Conservation (phyloP, 306 rosid genomes). For the Arachis stenosperma region DNA sequence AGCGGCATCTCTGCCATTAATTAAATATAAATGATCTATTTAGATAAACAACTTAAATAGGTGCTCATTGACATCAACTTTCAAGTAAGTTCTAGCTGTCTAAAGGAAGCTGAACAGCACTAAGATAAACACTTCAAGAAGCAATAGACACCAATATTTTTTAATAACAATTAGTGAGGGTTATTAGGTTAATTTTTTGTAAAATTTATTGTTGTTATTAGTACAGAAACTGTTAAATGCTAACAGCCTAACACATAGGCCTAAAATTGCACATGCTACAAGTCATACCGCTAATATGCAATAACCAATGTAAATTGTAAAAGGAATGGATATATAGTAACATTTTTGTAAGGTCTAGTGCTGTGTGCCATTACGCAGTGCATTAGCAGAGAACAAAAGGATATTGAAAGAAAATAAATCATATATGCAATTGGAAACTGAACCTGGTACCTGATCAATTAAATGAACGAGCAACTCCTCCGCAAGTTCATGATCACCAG, state of each 20-base stretch:
- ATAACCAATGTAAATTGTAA: neutral
- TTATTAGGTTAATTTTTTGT: neutral
- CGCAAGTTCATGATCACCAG: slow-evolving; percentile 98
- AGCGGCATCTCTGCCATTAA: too few relatives aligned
- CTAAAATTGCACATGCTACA: slow-evolving; percentile 24
- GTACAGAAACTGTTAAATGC: too few relatives aligned
- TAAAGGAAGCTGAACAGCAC: neutral
- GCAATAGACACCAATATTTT: neutral
- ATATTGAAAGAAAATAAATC: slow-evolving; percentile 31
- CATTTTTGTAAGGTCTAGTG: neutral
- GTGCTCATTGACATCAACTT: too few relatives aligned
- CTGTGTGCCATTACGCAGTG: slow-evolving; percentile 6
- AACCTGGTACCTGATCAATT: slow-evolving; percentile 79
- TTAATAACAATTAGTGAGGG: neutral
- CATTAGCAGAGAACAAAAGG: slow-evolving; percentile 14
- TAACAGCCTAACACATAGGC: too few relatives aligned
- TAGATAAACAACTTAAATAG: too few relatives aligned
- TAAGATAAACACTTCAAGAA: too few relatives aligned
- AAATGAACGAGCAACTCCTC: slow-evolving; percentile 97
- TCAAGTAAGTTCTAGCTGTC: too few relatives aligned
- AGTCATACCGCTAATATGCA: slow-evolving; percentile 14
- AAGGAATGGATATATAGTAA: neutral
- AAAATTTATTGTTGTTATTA: too few relatives aligned
- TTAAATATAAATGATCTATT: too few relatives aligned
- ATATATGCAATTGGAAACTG: slow-evolving; percentile 12